These are phyloP conservation scores for Cydonia oblonga DNA, from an alignment of 331 rosid genomes.

Conservation along the genomic window DNA sequence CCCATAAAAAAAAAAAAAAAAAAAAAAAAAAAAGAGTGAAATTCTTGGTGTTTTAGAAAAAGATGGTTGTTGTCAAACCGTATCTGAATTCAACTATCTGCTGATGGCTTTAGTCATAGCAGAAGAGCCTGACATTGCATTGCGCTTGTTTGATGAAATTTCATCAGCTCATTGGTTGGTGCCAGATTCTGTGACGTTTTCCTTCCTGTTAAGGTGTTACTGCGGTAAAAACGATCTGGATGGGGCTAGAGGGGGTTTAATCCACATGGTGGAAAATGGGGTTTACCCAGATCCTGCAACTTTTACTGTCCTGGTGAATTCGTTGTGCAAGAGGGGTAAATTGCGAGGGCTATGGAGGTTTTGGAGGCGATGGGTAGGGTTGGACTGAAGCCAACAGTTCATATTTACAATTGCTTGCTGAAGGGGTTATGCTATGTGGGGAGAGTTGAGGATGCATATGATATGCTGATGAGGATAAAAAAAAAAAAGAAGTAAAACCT, in stretches of 20 bases:
- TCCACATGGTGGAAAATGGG: constrained; percentile 41
- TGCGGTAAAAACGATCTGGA: constrained; percentile 41
- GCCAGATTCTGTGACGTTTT: constrained; percentile 52
- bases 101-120: constrained; percentile 38
- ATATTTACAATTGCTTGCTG: constrained; percentile 55
- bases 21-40: constrained; percentile 5
- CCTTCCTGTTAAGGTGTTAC: constrained; percentile 42
- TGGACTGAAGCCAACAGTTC: constrained; percentile 39
- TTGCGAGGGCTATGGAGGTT: constrained; percentile 49
- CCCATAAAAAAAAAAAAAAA: too few species aligned
- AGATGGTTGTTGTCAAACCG: constrained; percentile 10
- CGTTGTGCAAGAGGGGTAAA: constrained; percentile 54
- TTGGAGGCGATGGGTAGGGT: constrained; percentile 28
- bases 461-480: constrained; percentile 36
- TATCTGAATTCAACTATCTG: constrained; percentile 43
- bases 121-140: constrained; percentile 24
- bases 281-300: constrained; percentile 34
- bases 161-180: constrained; percentile 21
- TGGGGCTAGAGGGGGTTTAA: constrained; percentile 35
- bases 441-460: constrained; percentile 64
- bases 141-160: constrained; percentile 21
- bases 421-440: constrained; percentile 80
- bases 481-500: constrained; percentile 21
- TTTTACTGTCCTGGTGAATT: constrained; percentile 35
- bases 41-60: constrained; percentile 12